phyloP scores from a whole-genome alignment of 2,329 filamentous ascomycete genomes.

The Keithomyces neogunnii region DNA sequence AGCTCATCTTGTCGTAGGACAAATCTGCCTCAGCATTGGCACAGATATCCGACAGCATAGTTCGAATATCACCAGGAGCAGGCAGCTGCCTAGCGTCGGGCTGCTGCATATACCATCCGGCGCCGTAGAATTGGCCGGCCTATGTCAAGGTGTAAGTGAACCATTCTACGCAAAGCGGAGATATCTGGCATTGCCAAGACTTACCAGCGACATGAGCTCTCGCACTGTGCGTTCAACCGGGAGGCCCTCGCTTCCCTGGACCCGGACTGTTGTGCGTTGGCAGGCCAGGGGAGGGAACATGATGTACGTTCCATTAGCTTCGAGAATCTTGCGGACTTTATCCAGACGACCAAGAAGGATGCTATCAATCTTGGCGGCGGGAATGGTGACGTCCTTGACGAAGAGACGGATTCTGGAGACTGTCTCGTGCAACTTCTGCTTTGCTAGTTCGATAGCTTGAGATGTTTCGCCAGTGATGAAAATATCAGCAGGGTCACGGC shows the following conservation, averaged over 20 bases:
- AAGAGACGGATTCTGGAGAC: constrained; percentile 73
- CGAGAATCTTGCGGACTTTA: constrained; percentile 96
- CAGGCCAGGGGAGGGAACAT: constrained; percentile 83
- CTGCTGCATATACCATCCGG: constrained; percentile 88
- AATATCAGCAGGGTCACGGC: constrained; percentile 80
- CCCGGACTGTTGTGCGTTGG: constrained; percentile 73
- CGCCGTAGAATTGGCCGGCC: constrained; percentile 96
- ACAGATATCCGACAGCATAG: constrained; percentile 93
- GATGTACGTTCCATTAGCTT: constrained; percentile 91
- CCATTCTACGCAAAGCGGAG: neutral
- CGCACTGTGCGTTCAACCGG: constrained; percentile 92
- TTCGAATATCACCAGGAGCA: constrained; percentile 64
- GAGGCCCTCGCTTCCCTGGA: constrained; percentile 87
- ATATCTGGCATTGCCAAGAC: constrained; percentile 21
- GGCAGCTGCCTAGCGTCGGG: constrained; percentile 56
- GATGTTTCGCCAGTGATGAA: constrained; percentile 88
- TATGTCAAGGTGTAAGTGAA: constrained; percentile 25
- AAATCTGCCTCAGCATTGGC: constrained; percentile 94
- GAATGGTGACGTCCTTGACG: constrained; percentile 86
- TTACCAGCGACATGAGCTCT: constrained; percentile 88
- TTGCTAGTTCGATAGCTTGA: constrained; percentile 79
- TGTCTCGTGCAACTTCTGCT: constrained; percentile 83
- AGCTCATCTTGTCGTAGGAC: constrained; percentile 87
- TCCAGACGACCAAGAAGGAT: constrained; percentile 85
- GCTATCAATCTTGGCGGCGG: constrained; percentile 87